Evolutionary conservation across 805 yeast genomes (phyloP).

Genomic region (Debaryomyces hansenii): DNA sequence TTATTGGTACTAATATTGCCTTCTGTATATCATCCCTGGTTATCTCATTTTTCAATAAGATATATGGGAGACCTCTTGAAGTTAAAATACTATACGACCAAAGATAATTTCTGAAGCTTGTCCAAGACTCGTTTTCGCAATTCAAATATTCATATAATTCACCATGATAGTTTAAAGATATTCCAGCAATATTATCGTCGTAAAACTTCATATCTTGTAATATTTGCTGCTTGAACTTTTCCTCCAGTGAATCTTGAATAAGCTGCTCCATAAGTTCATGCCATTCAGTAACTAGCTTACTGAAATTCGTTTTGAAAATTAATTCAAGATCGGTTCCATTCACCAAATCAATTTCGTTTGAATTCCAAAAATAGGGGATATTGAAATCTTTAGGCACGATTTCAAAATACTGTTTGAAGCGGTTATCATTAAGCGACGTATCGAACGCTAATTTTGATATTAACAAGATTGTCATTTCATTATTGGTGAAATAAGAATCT

Average conservation of each 20-base stretch:
- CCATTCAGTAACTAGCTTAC: slow-evolving; percentile 6
- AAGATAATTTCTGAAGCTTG: slow-evolving; percentile 6
- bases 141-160: slow-evolving; percentile 1
- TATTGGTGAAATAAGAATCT: slow-evolving; percentile 1
- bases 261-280: neutral
- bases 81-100: slow-evolving; percentile 7
- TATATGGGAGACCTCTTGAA: slow-evolving; percentile 9
- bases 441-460: slow-evolving; percentile 7
- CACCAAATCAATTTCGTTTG: slow-evolving; percentile 1
- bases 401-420: slow-evolving; percentile 4
- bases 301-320: slow-evolving; percentile 4
- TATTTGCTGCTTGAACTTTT: neutral
- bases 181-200: neutral
- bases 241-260: neutral
- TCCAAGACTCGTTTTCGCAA: slow-evolving; percentile 1
- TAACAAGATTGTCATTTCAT: slow-evolving; percentile 3
- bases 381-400: slow-evolving; percentile 5
- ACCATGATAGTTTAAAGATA: neutral
- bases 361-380: slow-evolving; percentile 6
- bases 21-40: neutral
- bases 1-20: slow-evolving; percentile 4
- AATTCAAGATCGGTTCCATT: slow-evolving; percentile 4
- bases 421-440: neutral
- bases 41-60: neutral
- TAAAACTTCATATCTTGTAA: slow-evolving; percentile 1